phyloP scores from a whole-genome alignment of 257 asterid species.

The Solanum pimpinellifolium region DNA sequence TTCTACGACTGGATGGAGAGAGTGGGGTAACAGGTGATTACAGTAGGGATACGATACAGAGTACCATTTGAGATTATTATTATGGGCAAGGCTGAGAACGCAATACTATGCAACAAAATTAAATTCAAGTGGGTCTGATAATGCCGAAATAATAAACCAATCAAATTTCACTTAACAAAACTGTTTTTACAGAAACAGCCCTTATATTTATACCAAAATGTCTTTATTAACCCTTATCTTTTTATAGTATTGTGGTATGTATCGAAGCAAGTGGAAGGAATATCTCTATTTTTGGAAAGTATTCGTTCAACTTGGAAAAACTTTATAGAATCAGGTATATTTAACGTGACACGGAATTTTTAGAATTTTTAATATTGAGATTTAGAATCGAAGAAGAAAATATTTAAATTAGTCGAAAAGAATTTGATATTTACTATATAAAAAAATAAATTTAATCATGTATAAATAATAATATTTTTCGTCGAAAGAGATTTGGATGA shows the following conservation, averaged over 20 bases:
- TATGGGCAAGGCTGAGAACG: neutral
- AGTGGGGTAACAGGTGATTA: neutral
- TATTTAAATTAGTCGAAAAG: accelerated
- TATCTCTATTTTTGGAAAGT: slow-evolving; percentile 16
- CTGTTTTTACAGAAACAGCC: neutral
- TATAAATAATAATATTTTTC: too few species aligned
- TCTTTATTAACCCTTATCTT: slow-evolving; percentile 17
- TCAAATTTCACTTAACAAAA: neutral
- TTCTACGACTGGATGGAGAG: neutral
- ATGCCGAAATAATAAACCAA: slow-evolving; percentile 24
- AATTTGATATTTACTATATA: accelerated
- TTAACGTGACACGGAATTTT: too few species aligned
- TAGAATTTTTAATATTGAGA: too few species aligned
- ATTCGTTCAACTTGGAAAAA: neutral
- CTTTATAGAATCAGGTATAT: neutral
- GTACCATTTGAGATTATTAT: neutral
- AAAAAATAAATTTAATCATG: too few species aligned
- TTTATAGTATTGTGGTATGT: neutral
- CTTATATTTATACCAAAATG: neutral
- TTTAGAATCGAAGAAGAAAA: accelerated
- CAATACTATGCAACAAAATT: neutral
- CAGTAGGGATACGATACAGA: neutral
- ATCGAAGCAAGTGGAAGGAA: neutral
- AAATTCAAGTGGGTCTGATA: neutral
- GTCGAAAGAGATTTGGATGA: too few species aligned